These are phyloP conservation scores for Echeveria elegans DNA, from an alignment of 164 flowering plant species.

Conservation along the genomic window DNA sequence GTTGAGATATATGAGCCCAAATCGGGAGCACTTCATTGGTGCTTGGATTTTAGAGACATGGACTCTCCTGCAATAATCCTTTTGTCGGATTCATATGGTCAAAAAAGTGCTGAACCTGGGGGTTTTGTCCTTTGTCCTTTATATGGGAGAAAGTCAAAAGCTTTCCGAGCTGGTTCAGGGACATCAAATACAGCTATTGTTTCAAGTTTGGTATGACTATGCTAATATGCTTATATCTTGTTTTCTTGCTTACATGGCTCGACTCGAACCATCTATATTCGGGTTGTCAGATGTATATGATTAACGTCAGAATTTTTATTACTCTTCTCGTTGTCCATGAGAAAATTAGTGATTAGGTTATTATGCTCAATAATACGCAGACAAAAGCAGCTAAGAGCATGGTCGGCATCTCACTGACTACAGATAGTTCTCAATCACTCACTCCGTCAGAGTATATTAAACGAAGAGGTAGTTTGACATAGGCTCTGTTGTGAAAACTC, in stretches of 20 bases:
- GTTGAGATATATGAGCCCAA: conserved; percentile 70
- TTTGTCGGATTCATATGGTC: conserved; percentile 69
- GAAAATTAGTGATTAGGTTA: no score
- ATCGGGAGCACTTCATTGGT: conserved; percentile 87
- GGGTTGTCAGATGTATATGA: background rate
- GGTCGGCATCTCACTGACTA: conserved; percentile 65
- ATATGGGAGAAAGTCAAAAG: conserved; percentile 96
- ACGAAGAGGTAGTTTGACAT: conserved; percentile 49
- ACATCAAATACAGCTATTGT: conserved; percentile 68
- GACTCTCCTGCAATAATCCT: conserved; percentile 72
- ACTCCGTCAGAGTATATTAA: conserved; percentile 59
- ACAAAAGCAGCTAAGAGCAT: conserved; percentile 83
- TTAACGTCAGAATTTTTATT: background rate
- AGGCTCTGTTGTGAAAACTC: background rate
- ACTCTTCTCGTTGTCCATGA: no score
- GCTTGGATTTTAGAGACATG: conserved; percentile 98
- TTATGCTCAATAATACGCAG: conserved; percentile 28
- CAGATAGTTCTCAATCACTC: conserved; percentile 68
- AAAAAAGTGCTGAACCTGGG: conserved; percentile 52
- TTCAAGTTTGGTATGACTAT: conserved; percentile 53
- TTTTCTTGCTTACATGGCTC: background rate
- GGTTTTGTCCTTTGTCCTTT: conserved; percentile 92
- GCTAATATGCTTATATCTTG: background rate
- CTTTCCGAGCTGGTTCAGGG: conserved; percentile 85
- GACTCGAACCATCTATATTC: background rate